These are phyloP conservation scores for Lachancea waltii DNA, from an alignment of 805 yeast species.

Conservation along the genomic window DNA sequence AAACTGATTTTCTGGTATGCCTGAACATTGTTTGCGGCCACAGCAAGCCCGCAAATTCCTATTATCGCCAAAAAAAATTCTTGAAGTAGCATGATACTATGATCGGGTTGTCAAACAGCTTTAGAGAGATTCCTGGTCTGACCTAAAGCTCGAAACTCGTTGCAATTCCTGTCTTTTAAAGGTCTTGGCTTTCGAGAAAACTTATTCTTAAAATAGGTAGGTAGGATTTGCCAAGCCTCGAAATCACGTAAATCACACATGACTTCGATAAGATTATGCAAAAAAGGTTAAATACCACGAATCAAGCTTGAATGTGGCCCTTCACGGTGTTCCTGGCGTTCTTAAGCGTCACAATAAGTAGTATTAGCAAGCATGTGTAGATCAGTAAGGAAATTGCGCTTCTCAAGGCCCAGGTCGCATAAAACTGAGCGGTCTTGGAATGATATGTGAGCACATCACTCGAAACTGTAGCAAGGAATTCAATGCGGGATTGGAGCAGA, in stretches of 20 bases:
- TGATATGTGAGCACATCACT: constrained; percentile 3
- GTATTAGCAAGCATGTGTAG: neutral
- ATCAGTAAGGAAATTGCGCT: neutral
- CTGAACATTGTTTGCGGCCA: constrained; percentile 5
- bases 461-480: neutral
- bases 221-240: neutral
- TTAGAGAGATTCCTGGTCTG: too few relatives aligned
- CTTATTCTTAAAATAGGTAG: neutral
- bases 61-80: neutral
- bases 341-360: neutral
- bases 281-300: too few relatives aligned
- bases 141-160: too few relatives aligned
- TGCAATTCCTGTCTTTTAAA: too few relatives aligned
- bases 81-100: constrained; percentile 1
- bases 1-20: constrained; percentile 22
- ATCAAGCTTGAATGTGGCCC: too few relatives aligned
- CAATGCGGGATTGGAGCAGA: constrained; percentile 2
- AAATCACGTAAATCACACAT: neutral
- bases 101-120: too few relatives aligned
- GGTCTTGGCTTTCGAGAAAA: too few relatives aligned
- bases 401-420: constrained; percentile 2
- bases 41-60: constrained; percentile 4
- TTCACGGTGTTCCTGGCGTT: too few relatives aligned
- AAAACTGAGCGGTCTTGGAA: neutral
- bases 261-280: too few relatives aligned